phyloP scores from a whole-genome alignment of 208 protist species.

The Leishmania turanica region DNA sequence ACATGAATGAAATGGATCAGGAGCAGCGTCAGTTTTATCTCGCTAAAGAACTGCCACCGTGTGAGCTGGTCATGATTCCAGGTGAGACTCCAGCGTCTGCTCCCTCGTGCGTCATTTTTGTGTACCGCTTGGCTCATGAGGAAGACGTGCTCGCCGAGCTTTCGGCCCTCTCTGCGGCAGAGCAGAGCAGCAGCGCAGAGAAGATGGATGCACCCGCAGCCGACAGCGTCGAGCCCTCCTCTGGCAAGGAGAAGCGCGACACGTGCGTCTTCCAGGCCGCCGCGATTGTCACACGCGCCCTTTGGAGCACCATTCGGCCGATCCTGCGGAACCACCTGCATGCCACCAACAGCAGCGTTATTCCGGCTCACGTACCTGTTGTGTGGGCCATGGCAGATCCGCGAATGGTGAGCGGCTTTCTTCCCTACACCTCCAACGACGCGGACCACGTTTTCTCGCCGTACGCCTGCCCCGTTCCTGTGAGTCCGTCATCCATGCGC shows the following conservation, averaged over 20 bases:
- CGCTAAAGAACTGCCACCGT: constrained; percentile 21
- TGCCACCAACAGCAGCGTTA: background rate
- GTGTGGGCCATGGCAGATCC: constrained; percentile 49
- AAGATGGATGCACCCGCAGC: background rate
- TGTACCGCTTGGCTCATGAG: constrained; percentile 46
- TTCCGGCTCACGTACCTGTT: constrained; percentile 39
- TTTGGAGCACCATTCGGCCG: constrained; percentile 30
- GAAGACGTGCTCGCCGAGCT: constrained; percentile 35
- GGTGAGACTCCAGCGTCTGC: background rate
- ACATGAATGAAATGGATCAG: constrained; percentile 8
- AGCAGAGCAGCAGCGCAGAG: constrained; percentile 2
- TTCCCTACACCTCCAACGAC: constrained; percentile 3
- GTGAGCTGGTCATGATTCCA: constrained; percentile 28
- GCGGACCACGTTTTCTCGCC: background rate
- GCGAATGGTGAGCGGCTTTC: constrained; percentile 34
- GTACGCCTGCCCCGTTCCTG: background rate
- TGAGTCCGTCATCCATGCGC: background rate
- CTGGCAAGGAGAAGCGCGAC: constrained; percentile 5
- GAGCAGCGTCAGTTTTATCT: constrained; percentile 24
- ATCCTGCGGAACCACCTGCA: constrained; percentile 18
- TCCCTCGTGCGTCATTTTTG: constrained; percentile 31
- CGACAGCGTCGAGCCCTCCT: background rate
- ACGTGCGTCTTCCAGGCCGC: constrained; percentile 8
- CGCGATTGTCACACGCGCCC: constrained; percentile 23
- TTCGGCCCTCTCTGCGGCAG: background rate